A percentile compares a stretch with the other conserved stretches of the same genome.
Conservation (phyloP, 2,329 filamentous ascomycete species). For the Nothomitra cinnamomea region DNA sequence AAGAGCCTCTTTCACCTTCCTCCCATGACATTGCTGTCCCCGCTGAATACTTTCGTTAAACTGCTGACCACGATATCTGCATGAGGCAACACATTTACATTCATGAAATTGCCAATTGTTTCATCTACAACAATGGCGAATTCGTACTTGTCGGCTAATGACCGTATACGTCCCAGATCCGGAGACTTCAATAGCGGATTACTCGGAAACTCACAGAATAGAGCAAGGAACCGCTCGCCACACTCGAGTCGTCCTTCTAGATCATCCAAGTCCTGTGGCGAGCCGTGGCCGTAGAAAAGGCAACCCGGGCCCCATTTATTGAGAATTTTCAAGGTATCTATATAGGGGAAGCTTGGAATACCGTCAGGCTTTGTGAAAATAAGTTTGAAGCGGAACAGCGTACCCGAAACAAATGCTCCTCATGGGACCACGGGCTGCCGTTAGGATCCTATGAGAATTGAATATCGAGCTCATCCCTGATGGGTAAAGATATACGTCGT, state of each 20-base stretch:
- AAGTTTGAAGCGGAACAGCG: constrained; percentile 5
- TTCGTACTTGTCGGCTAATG: constrained; percentile 63
- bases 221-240: constrained; percentile 61
- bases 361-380: constrained; percentile 1
- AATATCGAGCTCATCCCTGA: constrained; percentile 94
- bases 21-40: constrained; percentile 97
- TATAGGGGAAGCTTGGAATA: constrained; percentile 59
- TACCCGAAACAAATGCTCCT: constrained; percentile 76
- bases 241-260: constrained; percentile 52
- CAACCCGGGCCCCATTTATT: constrained; percentile 88
- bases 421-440: constrained; percentile 42
- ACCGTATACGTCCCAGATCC: constrained; percentile 64
- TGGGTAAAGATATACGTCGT: constrained; percentile 79
- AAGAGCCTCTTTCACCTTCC: constrained; percentile 35
- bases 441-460: constrained; percentile 60
- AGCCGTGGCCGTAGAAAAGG: constrained; percentile 72
- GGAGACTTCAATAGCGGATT: constrained; percentile 81
- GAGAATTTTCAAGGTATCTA: constrained; percentile 88
- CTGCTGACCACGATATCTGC: constrained; percentile 89
- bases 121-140: constrained; percentile 91
- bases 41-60: constrained; percentile 92
- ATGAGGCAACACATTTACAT: constrained; percentile 78
- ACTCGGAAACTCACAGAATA: constrained; percentile 91
- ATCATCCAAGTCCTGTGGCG: constrained; percentile 62
- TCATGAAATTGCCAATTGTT: constrained; percentile 91